phyloP scores from a whole-genome alignment of 164 flowering plant genomes.

The Vitis vinifera region DNA sequence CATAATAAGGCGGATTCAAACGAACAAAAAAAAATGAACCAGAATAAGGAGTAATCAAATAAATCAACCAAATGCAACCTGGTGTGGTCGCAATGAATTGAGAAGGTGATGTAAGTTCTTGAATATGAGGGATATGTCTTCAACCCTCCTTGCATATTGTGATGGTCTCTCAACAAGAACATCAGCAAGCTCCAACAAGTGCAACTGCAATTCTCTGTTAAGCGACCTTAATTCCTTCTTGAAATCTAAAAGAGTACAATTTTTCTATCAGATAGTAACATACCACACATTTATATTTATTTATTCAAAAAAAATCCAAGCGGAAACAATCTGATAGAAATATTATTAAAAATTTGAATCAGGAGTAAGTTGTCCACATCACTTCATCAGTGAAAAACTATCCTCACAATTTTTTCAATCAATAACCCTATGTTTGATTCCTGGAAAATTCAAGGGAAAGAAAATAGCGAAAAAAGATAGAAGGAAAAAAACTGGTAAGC shows the following conservation, averaged over 20 bases:
- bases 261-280: neutral
- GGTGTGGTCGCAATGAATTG: constrained; percentile 92
- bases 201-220: constrained; percentile 87
- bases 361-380: too few relatives aligned
- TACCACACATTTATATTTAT: neutral
- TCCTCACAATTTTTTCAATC: too few relatives aligned
- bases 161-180: constrained; percentile 93
- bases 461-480: too few relatives aligned
- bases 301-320: neutral
- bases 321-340: neutral
- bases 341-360: too few relatives aligned
- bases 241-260: constrained; percentile 46
- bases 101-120: constrained; percentile 88
- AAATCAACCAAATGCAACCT: constrained; percentile 39
- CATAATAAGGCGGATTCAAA: neutral
- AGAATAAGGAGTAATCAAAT: neutral
- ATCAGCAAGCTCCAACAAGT: constrained; percentile 91
- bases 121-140: constrained; percentile 86
- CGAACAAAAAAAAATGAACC: neutral
- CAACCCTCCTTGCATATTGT: constrained; percentile 93
- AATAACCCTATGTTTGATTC: too few relatives aligned
- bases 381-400: too few relatives aligned
- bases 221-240: constrained; percentile 79
- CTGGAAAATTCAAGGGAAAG: too few relatives aligned
- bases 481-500: too few relatives aligned